phyloP scores from a whole-genome alignment of 768 basidiomycete species.

The Kwoniella dendrophila region DNA sequence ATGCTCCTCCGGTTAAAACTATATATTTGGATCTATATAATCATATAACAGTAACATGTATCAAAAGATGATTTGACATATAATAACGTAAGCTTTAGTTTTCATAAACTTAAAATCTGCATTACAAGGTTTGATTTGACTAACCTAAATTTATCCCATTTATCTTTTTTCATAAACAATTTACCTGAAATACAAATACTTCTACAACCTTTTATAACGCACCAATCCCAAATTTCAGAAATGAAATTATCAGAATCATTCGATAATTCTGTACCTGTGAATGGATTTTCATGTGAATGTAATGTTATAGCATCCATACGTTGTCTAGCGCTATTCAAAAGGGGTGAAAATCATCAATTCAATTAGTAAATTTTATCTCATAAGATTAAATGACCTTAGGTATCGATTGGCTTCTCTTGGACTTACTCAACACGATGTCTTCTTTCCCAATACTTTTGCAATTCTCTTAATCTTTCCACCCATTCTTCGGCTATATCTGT shows the following conservation, averaged over 20 bases:
- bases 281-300: slow-evolving; percentile 25
- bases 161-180: slow-evolving; percentile 70
- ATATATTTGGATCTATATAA: slow-evolving; percentile 70
- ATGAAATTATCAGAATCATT: slow-evolving; percentile 58
- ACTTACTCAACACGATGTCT: slow-evolving; percentile 68
- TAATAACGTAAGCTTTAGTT: neutral
- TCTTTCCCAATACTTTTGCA: slow-evolving; percentile 77
- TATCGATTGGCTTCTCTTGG: neutral
- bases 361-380: neutral
- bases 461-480: slow-evolving; percentile 72
- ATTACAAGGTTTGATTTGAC: slow-evolving; percentile 55
- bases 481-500: slow-evolving; percentile 76
- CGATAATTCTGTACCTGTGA: slow-evolving; percentile 30
- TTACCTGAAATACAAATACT: slow-evolving; percentile 74
- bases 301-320: slow-evolving; percentile 46
- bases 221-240: slow-evolving; percentile 79
- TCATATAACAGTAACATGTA: too few relatives aligned
- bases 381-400: slow-evolving; percentile 1
- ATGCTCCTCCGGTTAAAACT: slow-evolving; percentile 72
- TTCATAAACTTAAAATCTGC: too few relatives aligned
- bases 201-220: slow-evolving; percentile 75
- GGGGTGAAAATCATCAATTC: neutral
- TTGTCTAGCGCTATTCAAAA: slow-evolving; percentile 35
- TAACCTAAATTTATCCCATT: slow-evolving; percentile 77
- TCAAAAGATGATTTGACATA: too few relatives aligned